A percentile compares a stretch with the other conserved stretches of the same genome.
Evolutionary conservation across 331 rosid species (phyloP).

Genomic region (Erythrophleum ivorense): DNA sequence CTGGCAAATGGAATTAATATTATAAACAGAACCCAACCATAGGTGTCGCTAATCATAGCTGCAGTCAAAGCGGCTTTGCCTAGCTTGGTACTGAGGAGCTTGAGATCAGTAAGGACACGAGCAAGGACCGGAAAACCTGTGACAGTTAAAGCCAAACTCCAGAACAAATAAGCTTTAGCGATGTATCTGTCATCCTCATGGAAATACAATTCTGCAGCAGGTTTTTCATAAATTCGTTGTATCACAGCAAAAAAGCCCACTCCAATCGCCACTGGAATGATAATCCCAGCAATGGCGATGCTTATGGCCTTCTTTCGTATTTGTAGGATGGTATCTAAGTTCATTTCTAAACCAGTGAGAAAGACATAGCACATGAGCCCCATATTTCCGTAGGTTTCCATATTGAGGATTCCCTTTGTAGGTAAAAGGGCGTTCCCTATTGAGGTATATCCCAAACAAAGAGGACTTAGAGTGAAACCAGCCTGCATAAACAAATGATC

Average conservation of each 20-base stretch:
- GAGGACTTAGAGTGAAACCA: background rate
- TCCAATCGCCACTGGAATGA: background rate
- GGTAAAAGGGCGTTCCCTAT: background rate
- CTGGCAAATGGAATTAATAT: conserved; percentile 34
- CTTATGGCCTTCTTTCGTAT: background rate
- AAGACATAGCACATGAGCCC: background rate
- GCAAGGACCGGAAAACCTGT: conserved; percentile 56
- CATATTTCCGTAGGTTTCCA: background rate
- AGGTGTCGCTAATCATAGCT: conserved; percentile 45
- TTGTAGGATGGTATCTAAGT: background rate
- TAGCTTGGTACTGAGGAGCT: conserved; percentile 52
- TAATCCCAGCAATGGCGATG: conserved; percentile 8
- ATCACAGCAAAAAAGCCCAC: background rate
- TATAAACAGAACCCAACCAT: conserved; percentile 7
- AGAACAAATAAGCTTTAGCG: conserved; percentile 32
- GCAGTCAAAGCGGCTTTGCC: conserved; percentile 50
- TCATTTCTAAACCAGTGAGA: conserved; percentile 13
- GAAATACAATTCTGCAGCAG: background rate
- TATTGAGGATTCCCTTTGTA: background rate
- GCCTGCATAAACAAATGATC: background rate
- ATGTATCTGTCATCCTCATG: background rate
- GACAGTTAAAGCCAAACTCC: conserved; percentile 46
- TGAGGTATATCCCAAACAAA: background rate
- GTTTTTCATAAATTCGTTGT: background rate
- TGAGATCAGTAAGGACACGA: conserved; percentile 46